These are phyloP conservation scores for Zopfochytrium polystomum DNA, from an alignment of 371 early-diverging fungal genomes.

Conservation along the genomic window DNA sequence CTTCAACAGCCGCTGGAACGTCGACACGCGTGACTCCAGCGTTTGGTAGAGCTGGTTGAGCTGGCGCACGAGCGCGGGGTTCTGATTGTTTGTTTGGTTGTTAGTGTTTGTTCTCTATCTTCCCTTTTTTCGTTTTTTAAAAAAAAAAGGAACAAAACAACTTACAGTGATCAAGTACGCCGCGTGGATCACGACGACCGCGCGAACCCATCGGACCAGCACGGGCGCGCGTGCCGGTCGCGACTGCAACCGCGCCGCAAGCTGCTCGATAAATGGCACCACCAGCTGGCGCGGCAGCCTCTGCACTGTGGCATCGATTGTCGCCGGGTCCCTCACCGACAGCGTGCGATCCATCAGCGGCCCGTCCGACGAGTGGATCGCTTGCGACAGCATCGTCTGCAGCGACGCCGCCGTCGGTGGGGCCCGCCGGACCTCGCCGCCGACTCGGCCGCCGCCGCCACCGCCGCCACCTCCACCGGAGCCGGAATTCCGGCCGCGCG, in stretches of 20 bases:
- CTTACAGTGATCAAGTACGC: constrained; percentile 34
- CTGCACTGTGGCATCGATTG: constrained; percentile 66
- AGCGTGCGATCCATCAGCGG: constrained; percentile 67
- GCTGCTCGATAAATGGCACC: constrained; percentile 67
- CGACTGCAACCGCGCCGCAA: constrained; percentile 65
- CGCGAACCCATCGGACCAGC: constrained; percentile 73
- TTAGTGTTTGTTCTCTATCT: not conserved
- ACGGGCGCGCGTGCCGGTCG: constrained; percentile 62
- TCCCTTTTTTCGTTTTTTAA: no score
- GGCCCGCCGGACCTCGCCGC: constrained; percentile 5
- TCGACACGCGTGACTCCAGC: constrained; percentile 60
- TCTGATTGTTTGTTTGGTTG: constrained; percentile 5
- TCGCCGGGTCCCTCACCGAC: constrained; percentile 55
- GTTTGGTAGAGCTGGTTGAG: constrained; percentile 69
- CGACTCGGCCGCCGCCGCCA: constrained; percentile 8
- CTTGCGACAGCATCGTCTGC: constrained; percentile 71
- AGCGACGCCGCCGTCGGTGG: constrained; percentile 50
- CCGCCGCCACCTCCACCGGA: not conserved
- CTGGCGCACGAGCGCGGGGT: constrained; percentile 61
- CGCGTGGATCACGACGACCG: constrained; percentile 65
- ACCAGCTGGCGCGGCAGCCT: constrained; percentile 68
- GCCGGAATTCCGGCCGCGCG: constrained; percentile 2
- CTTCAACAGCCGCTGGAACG: constrained; percentile 61
- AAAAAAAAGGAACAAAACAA: constrained; percentile 1
- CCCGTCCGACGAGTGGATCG: constrained; percentile 68